Evolutionary conservation across 2,329 filamentous ascomycete species (phyloP).

Genomic region (Trichoderma semiorbis): DNA sequence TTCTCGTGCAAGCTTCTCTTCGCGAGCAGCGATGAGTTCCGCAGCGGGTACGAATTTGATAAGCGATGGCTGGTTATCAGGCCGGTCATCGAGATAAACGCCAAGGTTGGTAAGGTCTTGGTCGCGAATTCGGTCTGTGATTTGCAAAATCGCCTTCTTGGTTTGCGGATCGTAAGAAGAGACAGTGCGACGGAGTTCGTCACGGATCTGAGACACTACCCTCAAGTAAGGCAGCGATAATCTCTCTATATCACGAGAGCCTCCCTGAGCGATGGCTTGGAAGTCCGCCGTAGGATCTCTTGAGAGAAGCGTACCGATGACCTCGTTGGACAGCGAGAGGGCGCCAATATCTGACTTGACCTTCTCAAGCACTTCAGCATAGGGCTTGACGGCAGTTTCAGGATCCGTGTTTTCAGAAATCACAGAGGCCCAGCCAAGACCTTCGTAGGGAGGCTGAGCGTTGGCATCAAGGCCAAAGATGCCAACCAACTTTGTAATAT

Average conservation of each 20-base stretch:
- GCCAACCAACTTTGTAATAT: slow-evolving; percentile 78
- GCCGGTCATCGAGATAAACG: slow-evolving; percentile 83
- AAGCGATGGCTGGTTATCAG: slow-evolving; percentile 63
- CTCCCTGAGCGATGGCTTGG: slow-evolving; percentile 40
- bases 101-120: slow-evolving; percentile 75
- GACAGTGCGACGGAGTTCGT: slow-evolving; percentile 58
- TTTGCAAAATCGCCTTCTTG: slow-evolving; percentile 68
- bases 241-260: slow-evolving; percentile 50
- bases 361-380: slow-evolving; percentile 42
- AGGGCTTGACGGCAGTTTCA: slow-evolving; percentile 45
- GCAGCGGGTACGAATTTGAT: slow-evolving; percentile 62
- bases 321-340: slow-evolving; percentile 48
- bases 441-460: slow-evolving; percentile 51
- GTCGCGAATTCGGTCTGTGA: slow-evolving; percentile 81
- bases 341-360: slow-evolving; percentile 45
- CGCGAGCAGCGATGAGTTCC: slow-evolving; percentile 55
- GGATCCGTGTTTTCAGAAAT: slow-evolving; percentile 43
- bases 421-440: slow-evolving; percentile 53
- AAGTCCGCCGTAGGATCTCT: slow-evolving; percentile 47
- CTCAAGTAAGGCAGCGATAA: slow-evolving; percentile 55
- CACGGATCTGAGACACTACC: slow-evolving; percentile 54
- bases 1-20: slow-evolving; percentile 58
- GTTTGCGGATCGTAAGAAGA: slow-evolving; percentile 44
- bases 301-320: slow-evolving; percentile 41
- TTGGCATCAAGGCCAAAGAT: slow-evolving; percentile 77